phyloP scores from a whole-genome alignment of 768 basidiomycete species.

The Tephrocybe sp. region DNA sequence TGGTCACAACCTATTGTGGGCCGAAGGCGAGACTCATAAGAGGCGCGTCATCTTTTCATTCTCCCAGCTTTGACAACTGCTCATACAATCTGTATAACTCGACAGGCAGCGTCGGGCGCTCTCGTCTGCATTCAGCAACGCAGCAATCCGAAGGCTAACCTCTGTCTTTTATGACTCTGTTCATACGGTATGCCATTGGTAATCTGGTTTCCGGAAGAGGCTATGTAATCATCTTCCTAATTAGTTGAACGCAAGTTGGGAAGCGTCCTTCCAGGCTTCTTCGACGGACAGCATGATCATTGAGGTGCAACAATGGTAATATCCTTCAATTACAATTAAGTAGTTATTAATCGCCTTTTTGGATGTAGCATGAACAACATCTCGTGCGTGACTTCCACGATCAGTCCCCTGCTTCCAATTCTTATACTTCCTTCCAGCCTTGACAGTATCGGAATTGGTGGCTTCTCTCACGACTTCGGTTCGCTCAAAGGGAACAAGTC shows the following conservation, averaged over 20 bases:
- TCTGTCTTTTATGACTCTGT: conserved; percentile 29
- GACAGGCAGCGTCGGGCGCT: conserved; percentile 39
- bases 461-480: conserved; percentile 51
- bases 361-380: conserved; percentile 39
- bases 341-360: background rate
- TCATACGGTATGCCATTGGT: background rate
- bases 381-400: conserved; percentile 28
- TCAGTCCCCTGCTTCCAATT: background rate
- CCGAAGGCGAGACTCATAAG: conserved; percentile 43
- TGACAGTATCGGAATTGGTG: conserved; percentile 48
- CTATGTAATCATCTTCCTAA: background rate
- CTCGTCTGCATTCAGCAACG: conserved; percentile 40
- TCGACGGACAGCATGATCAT: conserved; percentile 26
- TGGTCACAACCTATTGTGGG: conserved; percentile 38
- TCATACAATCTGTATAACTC: background rate
- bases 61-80: background rate
- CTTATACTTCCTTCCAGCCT: conserved; percentile 28
- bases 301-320: conserved; percentile 44
- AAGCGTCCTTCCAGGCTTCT: conserved; percentile 20
- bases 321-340: background rate
- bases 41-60: conserved; percentile 23
- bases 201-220: background rate
- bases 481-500: conserved; percentile 40
- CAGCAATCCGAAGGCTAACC: conserved; percentile 35
- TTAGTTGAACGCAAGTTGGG: conserved; percentile 28